Base-by-base conservation (phyloP, 371 early-diverging fungal species). In the Nematocida homosporus region DNA sequence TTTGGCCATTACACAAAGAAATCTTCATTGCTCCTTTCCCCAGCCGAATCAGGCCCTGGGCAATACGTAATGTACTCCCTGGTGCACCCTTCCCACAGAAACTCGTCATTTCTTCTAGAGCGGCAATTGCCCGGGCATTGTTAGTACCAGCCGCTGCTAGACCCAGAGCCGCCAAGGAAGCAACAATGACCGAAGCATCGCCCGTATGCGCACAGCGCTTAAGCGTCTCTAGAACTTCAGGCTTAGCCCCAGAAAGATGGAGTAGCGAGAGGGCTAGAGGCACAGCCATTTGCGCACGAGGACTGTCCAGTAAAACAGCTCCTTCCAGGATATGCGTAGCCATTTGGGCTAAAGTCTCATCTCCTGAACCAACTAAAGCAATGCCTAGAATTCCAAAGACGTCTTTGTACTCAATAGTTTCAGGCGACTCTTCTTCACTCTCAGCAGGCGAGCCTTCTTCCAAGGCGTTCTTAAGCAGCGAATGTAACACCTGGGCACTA, bases 141-240 rank as follows among this genome's bases (percentile, higher is more conserved):
- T 96, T 95, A n/a, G 96, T 96, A 59, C 99, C 99, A 1, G 95
- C 95, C 40, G 96, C 95, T 20, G 97, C 91, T 56, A 96, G 82
- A 56, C 99, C 99, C 90, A 98, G 91, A 34, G 95, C 93, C 84
- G 96, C 91, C 51, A 97, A 90, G 29, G 97, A 92, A 80, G 91
- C 92, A 56, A 90, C 82, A 18, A 80, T 41, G 29, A 79, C 75
- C 41, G 60, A 40, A 5, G 55, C 10, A 27, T 97, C 92, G 68
- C 90, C 90, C 84, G 93, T 94, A 85, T 95, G 95, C 37, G 94
- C 91, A 84, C 90, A 91, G 86, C 91, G 94, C 83, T 90, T 90
- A 47, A 98, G 88, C 23, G 90, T 89, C 68, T 98, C 99, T 25
- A 98, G 86, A 32, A 97, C 89, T 50, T 86, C 85, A 4, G 91